A percentile compares a stretch with the other conserved stretches of the same genome.
Evolutionary conservation across 768 basidiomycete genomes (phyloP).

Genomic region (Kwoniella dejecticola): DNA sequence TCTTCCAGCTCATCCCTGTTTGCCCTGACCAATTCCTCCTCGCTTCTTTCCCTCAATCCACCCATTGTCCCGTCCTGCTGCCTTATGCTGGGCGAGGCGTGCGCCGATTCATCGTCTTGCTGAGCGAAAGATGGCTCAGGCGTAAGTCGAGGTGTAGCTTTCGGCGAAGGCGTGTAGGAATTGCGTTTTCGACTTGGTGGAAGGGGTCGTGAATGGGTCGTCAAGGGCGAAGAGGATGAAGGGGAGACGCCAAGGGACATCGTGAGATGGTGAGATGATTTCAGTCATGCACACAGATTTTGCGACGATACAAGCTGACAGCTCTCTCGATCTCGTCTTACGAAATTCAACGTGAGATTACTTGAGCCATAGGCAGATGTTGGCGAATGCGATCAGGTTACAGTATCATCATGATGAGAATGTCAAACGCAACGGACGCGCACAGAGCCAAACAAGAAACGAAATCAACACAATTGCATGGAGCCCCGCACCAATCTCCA

Average conservation of each 20-base stretch:
- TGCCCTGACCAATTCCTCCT: conserved; percentile 31
- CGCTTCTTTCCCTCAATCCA: conserved; percentile 38
- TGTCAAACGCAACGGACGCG: too few relatives aligned
- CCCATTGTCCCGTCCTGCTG: conserved; percentile 28
- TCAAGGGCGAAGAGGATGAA: conserved; percentile 7
- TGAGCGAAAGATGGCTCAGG: conserved; percentile 1
- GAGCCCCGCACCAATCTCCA: too few relatives aligned
- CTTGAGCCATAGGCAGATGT: too few relatives aligned
- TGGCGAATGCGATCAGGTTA: too few relatives aligned
- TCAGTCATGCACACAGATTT: too few relatives aligned
- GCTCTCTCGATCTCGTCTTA: too few relatives aligned
- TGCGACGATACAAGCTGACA: too few relatives aligned
- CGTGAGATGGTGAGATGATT: too few relatives aligned
- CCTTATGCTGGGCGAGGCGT: not conserved
- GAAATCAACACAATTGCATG: too few relatives aligned
- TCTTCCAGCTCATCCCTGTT: conserved; percentile 27
- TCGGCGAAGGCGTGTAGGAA: conserved; percentile 23
- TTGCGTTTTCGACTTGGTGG: conserved; percentile 29
- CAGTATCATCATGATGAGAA: too few relatives aligned
- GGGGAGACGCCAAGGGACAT: conserved; percentile 24
- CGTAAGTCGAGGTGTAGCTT: conserved; percentile 16
- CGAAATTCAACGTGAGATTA: too few relatives aligned
- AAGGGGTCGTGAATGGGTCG: conserved; percentile 25
- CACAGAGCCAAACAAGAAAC: too few relatives aligned
- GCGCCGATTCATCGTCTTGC: not conserved